Conservation (phyloP, 495 filamentous ascomycete genomes). For the Articulospora tetracladia region DNA sequence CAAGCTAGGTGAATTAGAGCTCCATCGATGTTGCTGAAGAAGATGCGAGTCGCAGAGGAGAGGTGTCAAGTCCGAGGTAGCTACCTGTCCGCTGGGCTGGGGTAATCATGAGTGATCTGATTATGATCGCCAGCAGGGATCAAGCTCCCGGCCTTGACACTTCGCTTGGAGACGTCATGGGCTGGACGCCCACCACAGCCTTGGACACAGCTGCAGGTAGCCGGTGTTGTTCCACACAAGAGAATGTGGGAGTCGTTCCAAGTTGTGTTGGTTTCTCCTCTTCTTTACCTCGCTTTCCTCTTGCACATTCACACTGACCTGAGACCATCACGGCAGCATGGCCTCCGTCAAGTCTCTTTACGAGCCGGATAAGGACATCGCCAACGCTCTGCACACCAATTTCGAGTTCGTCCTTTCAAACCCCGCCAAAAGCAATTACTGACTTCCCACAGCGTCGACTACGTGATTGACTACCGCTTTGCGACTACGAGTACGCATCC, state of each 20-base stretch:
- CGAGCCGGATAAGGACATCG: conserved; percentile 15
- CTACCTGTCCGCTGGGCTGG: not conserved
- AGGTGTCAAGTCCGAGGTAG: not conserved
- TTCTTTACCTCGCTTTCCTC: not conserved
- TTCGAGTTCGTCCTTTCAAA: conserved; percentile 16
- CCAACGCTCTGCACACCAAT: conserved; percentile 21
- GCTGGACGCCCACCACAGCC: not conserved
- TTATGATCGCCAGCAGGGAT: conserved; percentile 2
- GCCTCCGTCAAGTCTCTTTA: conserved; percentile 13
- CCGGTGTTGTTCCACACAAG: not conserved
- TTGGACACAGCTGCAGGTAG: not conserved
- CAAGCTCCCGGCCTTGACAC: not conserved
- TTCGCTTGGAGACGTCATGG: conserved; percentile 1
- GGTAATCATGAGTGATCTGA: not conserved
- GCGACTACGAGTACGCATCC: conserved; percentile 49
- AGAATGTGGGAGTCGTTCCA: not conserved
- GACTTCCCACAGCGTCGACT: conserved; percentile 68
- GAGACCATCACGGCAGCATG: conserved; percentile 2
- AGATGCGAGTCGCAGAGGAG: no score
- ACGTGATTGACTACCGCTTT: conserved; percentile 82
- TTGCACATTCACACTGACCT: not conserved
- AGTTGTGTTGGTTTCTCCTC: conserved; percentile 3
- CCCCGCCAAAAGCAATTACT: not conserved
- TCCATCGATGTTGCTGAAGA: no score
- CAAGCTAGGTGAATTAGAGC: no score